Evolutionary conservation across 495 filamentous ascomycete species (phyloP), one percentile per base, ranked within the genome.

Genomic region (Jackrogersella minutella): DNA sequence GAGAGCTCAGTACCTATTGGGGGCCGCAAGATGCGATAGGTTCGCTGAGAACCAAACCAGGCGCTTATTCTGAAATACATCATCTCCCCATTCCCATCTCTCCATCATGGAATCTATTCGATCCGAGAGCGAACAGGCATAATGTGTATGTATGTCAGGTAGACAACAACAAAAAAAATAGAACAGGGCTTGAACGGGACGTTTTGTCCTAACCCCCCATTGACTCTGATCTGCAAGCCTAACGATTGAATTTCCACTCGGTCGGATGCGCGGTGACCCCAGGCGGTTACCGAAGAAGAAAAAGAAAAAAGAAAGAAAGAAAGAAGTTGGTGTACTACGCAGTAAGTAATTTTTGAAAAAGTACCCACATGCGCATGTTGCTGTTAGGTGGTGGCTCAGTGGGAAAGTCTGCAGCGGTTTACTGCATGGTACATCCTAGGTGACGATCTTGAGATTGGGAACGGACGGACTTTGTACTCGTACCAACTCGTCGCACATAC

Each of bases 41-140:
- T 26, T n/a, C 44, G 54, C 46, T 37, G 30, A 41, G 11, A 13
- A 39, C 19, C n/a, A 9, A 10, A 21, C 31, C 41, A 39, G 59
- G 65, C 65, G 65, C 65, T 68, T 68, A 68, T 58, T 31, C 5
- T 31, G 3, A 36, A 47, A n/a, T n/a, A n/a, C n/a, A n/a, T n/a
- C n/a, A n/a, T n/a, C n/a, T n/a, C n/a, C n/a, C n/a, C n/a, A n/a
- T n/a, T n/a, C n/a, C n/a, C n/a, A n/a, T n/a, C n/a, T n/a, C n/a
- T n/a, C n/a, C n/a, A n/a, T n/a, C n/a, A n/a, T n/a, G n/a, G n/a
- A n/a, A n/a, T n/a, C n/a, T n/a, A n/a, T n/a, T n/a, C n/a, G n/a
- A n/a, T n/a, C n/a, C n/a, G n/a, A n/a, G n/a, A n/a, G n/a, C n/a
- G 34, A 41, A 31, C 55, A 37, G 41, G 55, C 55, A 58, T 31